These are phyloP conservation scores for Trichoderma orchidacearum DNA, from an alignment of 495 filamentous ascomycete genomes.

Conservation along the genomic window DNA sequence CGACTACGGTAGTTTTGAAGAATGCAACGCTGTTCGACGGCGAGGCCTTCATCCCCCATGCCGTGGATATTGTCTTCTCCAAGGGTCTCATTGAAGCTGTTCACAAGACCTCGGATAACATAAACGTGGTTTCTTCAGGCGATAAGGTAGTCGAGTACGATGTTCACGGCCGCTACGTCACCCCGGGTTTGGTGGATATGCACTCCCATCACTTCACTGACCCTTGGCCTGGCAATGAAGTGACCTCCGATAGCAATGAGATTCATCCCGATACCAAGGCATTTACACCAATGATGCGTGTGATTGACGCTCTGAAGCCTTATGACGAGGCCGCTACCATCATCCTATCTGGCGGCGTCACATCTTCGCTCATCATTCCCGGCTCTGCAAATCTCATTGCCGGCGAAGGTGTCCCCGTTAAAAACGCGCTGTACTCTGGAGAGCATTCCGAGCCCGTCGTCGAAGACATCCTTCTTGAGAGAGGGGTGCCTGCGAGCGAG, in stretches of 20 bases:
- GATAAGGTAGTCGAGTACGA: conserved; percentile 14
- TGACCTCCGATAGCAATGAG: conserved; percentile 25
- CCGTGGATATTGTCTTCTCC: conserved; percentile 18
- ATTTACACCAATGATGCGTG: conserved; percentile 32
- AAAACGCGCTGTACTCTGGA: conserved; percentile 21
- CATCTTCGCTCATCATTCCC: conserved; percentile 39
- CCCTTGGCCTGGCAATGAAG: conserved; percentile 12
- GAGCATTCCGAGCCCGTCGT: conserved; percentile 22
- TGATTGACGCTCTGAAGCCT: conserved; percentile 33
- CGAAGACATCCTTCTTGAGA: conserved; percentile 35
- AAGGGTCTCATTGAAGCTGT: conserved; percentile 14
- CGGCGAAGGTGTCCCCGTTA: conserved; percentile 38
- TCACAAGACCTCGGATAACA: conserved; percentile 1
- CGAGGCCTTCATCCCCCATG: conserved; percentile 9
- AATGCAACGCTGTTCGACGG: conserved; percentile 27
- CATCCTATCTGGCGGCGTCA: conserved; percentile 41
- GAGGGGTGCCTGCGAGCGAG: conserved; percentile 20
- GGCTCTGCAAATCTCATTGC: conserved; percentile 42
- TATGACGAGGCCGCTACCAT: conserved; percentile 27
- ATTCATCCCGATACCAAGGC: conserved; percentile 13
- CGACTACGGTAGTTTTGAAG: conserved; percentile 6
- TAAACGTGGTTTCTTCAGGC: not conserved
- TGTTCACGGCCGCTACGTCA: conserved; percentile 29
- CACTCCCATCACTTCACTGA: conserved; percentile 30
- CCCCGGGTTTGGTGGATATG: conserved; percentile 41